phyloP scores from a whole-genome alignment of 371 early-diverging fungal genomes.

The Zychaea mexicana region DNA sequence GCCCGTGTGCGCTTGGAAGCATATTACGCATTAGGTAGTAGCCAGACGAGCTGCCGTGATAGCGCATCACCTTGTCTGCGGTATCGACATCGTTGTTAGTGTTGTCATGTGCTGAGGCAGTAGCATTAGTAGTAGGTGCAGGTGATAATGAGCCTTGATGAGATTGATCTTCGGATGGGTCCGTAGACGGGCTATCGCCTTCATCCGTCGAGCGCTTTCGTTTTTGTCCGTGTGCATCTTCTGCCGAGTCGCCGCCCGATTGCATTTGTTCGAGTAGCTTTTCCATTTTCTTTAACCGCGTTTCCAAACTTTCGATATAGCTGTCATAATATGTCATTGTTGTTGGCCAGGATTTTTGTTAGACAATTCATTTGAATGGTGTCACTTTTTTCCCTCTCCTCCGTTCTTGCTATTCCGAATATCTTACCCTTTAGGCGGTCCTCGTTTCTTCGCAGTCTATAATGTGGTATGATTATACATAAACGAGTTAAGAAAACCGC shows the following conservation, averaged over 20 bases:
- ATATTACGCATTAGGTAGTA: slow-evolving; percentile 42
- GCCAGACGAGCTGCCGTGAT: slow-evolving; percentile 51
- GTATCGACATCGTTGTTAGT: slow-evolving; percentile 1
- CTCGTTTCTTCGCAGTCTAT: slow-evolving; percentile 46
- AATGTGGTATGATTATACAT: background rate
- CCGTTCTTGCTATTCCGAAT: no score
- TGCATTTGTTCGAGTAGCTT: slow-evolving; percentile 33
- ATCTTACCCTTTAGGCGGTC: slow-evolving; percentile 56
- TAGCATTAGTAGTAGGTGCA: background rate
- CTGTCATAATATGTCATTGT: slow-evolving; percentile 17
- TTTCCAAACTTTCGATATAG: slow-evolving; percentile 51
- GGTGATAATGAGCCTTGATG: background rate
- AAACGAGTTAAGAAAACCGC: background rate
- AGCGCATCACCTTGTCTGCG: slow-evolving; percentile 27
- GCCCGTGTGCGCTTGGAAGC: slow-evolving; percentile 11
- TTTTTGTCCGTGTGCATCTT: background rate
- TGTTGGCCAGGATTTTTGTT: background rate
- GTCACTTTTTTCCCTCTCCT: no score
- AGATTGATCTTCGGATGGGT: background rate
- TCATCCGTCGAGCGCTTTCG: slow-evolving; percentile 12
- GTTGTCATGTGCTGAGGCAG: background rate
- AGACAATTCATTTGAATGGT: background rate
- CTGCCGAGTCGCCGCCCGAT: slow-evolving; percentile 10
- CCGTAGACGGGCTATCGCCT: background rate
- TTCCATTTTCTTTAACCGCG: slow-evolving; percentile 44